Evolutionary conservation across 768 basidiomycete species (phyloP).

Genomic region (Pulveroboletus sp.): DNA sequence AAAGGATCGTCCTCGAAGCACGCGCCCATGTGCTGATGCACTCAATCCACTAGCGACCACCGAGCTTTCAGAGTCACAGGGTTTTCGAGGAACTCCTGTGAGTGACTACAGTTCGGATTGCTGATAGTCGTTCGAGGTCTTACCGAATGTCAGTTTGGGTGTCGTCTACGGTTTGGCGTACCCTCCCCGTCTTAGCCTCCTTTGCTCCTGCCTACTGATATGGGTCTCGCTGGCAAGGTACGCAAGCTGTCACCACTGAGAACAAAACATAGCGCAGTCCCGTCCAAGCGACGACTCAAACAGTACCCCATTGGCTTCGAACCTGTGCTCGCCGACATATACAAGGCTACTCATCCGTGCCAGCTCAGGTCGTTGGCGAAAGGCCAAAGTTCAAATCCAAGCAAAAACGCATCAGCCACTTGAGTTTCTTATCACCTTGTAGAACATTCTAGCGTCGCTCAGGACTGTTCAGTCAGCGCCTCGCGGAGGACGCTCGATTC

Average conservation of each 20-base stretch:
- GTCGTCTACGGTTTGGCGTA: background rate
- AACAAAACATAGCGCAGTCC: no score
- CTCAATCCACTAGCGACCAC: no score
- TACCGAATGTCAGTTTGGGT: background rate
- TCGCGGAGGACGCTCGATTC: background rate
- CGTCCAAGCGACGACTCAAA: background rate
- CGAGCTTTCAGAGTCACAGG: no score
- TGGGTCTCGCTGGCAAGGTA: background rate
- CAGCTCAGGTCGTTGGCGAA: no score
- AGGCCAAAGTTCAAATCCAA: no score
- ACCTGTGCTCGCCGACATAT: no score
- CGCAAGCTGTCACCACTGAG: background rate
- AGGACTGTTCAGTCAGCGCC: background rate
- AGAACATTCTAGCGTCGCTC: background rate
- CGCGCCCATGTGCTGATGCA: no score
- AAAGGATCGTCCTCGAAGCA: no score
- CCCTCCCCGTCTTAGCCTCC: no score
- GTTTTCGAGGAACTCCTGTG: no score
- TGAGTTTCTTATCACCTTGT: background rate
- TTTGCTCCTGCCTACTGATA: background rate
- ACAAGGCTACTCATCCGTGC: no score
- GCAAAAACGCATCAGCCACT: background rate
- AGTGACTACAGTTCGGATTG: background rate
- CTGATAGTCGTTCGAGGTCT: background rate
- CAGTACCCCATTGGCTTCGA: background rate